Percentiles rank a stretch among this genome's conserved stretches.
phyloP scores from a whole-genome alignment of 2,329 filamentous ascomycete genomes.

The Endoconidiophora laricicola region DNA sequence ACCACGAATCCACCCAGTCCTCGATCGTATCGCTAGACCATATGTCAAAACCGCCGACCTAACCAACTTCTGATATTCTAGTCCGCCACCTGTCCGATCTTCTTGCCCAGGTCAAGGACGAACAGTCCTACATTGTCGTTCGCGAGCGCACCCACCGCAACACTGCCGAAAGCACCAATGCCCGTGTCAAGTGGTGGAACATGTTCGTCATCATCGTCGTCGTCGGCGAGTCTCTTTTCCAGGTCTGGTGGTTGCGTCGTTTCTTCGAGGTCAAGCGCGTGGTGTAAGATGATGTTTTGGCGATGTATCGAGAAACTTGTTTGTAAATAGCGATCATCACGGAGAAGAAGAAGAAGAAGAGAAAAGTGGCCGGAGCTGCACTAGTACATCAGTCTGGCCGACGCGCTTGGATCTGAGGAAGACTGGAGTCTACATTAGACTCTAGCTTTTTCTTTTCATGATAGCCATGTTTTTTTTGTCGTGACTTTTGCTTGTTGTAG shows the following conservation, averaged over 20 bases:
- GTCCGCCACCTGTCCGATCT: conserved; percentile 73
- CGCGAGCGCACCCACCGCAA: conserved; percentile 94
- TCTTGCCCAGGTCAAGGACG: conserved; percentile 84
- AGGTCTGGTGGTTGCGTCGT: conserved; percentile 97
- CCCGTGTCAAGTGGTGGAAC: conserved; percentile 98
- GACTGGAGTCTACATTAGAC: no score
- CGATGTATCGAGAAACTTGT: no score
- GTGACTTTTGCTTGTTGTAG: not conserved
- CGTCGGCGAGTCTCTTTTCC: conserved; percentile 84
- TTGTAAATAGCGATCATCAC: no score
- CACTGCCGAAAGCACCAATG: conserved; percentile 96
- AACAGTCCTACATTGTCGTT: conserved; percentile 91
- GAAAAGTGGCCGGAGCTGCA: no score
- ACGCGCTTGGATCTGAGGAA: no score
- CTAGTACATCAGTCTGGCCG: no score
- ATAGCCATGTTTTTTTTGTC: no score
- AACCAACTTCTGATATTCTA: conserved; percentile 20
- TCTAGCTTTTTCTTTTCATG: no score
- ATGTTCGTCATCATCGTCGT: conserved; percentile 86
- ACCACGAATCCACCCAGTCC: conserved; percentile 9
- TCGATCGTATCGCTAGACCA: not conserved
- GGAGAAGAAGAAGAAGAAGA: no score
- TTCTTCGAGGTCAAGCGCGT: conserved; percentile 63
- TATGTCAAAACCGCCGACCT: not conserved
- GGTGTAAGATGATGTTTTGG: conserved; percentile 1